These are phyloP conservation scores for Phaeodactylum tricornutum DNA, from an alignment of 108 stramenopile genomes.

Conservation along the genomic window DNA sequence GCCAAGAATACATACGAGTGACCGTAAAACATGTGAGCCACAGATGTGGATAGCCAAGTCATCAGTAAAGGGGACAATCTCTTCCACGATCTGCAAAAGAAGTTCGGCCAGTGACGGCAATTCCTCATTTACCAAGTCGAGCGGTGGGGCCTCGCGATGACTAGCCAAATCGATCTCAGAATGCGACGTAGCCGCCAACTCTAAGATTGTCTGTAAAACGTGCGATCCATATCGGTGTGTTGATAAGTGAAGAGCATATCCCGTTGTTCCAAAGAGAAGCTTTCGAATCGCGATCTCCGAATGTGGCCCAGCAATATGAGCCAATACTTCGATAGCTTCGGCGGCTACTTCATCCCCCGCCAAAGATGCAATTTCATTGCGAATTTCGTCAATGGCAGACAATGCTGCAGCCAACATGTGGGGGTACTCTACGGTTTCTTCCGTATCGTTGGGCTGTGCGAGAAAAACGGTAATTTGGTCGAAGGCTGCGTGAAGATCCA, in stretches of 20 bases:
- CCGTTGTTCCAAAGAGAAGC: conserved; percentile 34
- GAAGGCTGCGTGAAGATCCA: conserved; percentile 42
- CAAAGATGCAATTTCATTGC: conserved; percentile 69
- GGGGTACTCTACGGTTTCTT: conserved; percentile 40
- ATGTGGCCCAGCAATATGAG: conserved; percentile 50
- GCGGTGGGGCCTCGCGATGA: conserved; percentile 34
- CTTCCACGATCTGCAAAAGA: conserved; percentile 36
- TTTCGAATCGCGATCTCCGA: conserved; percentile 48
- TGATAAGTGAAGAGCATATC: conserved; percentile 64
- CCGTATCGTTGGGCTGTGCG: conserved; percentile 6
- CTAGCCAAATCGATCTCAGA: conserved; percentile 31
- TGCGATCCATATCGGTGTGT: conserved; percentile 82
- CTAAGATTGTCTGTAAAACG: conserved; percentile 68
- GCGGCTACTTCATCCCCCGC: conserved; percentile 72
- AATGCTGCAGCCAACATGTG: conserved; percentile 51
- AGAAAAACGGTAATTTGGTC: conserved; percentile 46
- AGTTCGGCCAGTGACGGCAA: conserved; percentile 35
- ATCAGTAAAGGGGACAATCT: conserved; percentile 39
- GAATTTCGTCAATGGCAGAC: conserved; percentile 63
- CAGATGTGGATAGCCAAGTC: conserved; percentile 73
- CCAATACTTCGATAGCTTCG: conserved; percentile 51
- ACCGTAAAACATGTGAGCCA: conserved; percentile 73
- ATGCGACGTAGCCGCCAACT: conserved; percentile 20
- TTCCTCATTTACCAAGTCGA: conserved; percentile 10
- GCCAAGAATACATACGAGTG: conserved; percentile 60